These are phyloP conservation scores for Penicillium sp. DNA, from an alignment of 2,329 filamentous ascomycete species.

Conservation along the genomic window DNA sequence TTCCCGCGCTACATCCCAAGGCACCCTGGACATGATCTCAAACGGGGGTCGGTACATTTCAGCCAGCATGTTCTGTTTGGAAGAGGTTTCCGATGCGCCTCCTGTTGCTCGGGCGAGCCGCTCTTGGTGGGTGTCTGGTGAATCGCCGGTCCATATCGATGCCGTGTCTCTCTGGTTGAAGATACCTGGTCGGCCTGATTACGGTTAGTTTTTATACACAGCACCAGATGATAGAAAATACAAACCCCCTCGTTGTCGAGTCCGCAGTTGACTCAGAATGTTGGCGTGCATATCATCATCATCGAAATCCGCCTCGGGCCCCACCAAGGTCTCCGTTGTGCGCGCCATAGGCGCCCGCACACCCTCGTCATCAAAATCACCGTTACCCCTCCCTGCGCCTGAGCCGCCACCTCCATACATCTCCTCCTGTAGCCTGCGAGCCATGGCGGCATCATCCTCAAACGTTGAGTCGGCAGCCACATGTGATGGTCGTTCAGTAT, in stretches of 20 bases:
- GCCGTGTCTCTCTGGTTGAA: constrained; percentile 68
- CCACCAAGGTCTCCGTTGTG: constrained; percentile 89
- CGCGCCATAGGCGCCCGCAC: constrained; percentile 89
- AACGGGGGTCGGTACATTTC: constrained; percentile 93
- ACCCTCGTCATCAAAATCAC: constrained; percentile 55
- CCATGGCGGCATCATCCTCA: constrained; percentile 91
- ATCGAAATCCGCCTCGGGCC: constrained; percentile 63
- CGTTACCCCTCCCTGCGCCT: constrained; percentile 12
- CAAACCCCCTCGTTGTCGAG: constrained; percentile 44
- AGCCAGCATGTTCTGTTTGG: constrained; percentile 77
- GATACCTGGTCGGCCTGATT: constrained; percentile 61
- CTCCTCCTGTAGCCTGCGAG: constrained; percentile 87
- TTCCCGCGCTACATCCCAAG: constrained; percentile 84
- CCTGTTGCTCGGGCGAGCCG: constrained; percentile 65
- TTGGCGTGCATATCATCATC: constrained; percentile 64
- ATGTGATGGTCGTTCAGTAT: constrained; percentile 48
- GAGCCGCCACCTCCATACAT: constrained; percentile 66
- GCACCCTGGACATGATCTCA: constrained; percentile 77
- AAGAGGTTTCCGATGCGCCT: constrained; percentile 66
- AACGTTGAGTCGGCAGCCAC: constrained; percentile 57
- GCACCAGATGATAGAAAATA: background rate
- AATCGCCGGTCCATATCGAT: constrained; percentile 63
- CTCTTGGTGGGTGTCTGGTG: constrained; percentile 53
- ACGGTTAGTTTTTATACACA: background rate
- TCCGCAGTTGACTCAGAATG: constrained; percentile 68